Evolutionary conservation across 2,329 filamentous ascomycete species (phyloP).

Genomic region (Polytolypa hystricis): DNA sequence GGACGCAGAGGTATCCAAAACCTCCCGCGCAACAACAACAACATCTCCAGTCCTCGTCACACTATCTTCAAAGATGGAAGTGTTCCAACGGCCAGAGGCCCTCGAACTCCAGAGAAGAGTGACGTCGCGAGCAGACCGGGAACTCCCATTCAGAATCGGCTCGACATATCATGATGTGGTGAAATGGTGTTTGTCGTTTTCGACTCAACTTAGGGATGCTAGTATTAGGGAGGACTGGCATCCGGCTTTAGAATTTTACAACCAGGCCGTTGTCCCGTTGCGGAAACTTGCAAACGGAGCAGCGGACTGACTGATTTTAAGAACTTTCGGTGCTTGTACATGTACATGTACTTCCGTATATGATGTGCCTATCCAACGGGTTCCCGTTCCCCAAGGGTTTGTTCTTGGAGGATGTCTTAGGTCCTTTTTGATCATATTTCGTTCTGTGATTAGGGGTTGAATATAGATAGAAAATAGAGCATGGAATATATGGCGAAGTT

Average conservation of each 20-base stretch:
- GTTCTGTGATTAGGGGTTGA: too few species aligned
- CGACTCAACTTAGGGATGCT: background rate
- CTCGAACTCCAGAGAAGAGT: slow-evolving; percentile 2
- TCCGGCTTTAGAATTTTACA: slow-evolving; percentile 3
- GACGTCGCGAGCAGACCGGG: slow-evolving; percentile 1
- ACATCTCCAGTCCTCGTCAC: background rate
- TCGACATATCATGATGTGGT: background rate
- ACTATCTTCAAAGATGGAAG: slow-evolving; percentile 2
- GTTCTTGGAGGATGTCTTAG: too few species aligned
- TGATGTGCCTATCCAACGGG: too few species aligned
- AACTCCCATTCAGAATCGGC: slow-evolving; percentile 2
- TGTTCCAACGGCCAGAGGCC: background rate
- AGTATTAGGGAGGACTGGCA: slow-evolving; percentile 1
- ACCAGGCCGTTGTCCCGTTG: background rate
- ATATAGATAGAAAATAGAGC: too few species aligned
- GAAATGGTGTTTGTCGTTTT: slow-evolving; percentile 1
- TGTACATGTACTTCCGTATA: too few species aligned
- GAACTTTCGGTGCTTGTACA: background rate
- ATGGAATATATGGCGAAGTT: too few species aligned
- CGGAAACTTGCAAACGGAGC: background rate
- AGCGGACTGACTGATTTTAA: background rate
- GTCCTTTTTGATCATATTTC: too few species aligned
- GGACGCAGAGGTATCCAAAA: background rate
- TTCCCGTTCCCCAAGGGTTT: too few species aligned
- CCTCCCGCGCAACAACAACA: background rate